Base-by-base conservation (phyloP, 1,284 basidiomycete genomes). In the Boletus smithii region DNA sequence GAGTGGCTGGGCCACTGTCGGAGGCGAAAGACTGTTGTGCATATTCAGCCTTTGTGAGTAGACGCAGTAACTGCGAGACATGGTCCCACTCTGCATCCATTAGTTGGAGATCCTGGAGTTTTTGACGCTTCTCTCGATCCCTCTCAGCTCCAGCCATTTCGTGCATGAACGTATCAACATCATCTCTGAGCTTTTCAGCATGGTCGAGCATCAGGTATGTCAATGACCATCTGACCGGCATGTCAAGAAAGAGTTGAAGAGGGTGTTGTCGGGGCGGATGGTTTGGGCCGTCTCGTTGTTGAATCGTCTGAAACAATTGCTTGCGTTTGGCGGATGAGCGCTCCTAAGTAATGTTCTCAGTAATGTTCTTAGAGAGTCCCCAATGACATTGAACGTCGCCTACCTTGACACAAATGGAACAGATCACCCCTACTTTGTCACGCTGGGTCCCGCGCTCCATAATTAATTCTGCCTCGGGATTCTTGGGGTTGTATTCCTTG, bases 101-200 rank as follows among this genome's bases (percentile, higher is more conserved):
- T 1, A 53, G 34, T 8, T 49, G 40, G 4, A 55, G 35, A 4
- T 32, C 16, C 1, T 17, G 24, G 1, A 55, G 43, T 9, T 52
- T 52, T 11, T 31, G 22, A 3, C 10, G 8, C 23, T 46, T 43
- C 3, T 39, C 36, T 2, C 11, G 1, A 20, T 53, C 32, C 16
- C 34, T 53, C 23, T 8, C 57, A 58, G 43, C 53, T 9, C 7
- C 9, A 5, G 33, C 38, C 0, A 56, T 50, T 22, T 56, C 22
- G 16, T 49, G 48, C 2, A 56, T 17, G 14, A 56, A 57, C 0
- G n/a, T 36, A 17, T 56, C 44, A 34, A 35, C 27, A 29, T 29
- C 20, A 2, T 48, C 24, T 37, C 38, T 46, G 23, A 44, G 31
- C 4, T 44, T 44, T 23, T 36, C 33, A 0, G 26, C 39, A 9